Base-by-base conservation (phyloP, 345 rosid genomes). In the Melastoma malabathricum region DNA sequence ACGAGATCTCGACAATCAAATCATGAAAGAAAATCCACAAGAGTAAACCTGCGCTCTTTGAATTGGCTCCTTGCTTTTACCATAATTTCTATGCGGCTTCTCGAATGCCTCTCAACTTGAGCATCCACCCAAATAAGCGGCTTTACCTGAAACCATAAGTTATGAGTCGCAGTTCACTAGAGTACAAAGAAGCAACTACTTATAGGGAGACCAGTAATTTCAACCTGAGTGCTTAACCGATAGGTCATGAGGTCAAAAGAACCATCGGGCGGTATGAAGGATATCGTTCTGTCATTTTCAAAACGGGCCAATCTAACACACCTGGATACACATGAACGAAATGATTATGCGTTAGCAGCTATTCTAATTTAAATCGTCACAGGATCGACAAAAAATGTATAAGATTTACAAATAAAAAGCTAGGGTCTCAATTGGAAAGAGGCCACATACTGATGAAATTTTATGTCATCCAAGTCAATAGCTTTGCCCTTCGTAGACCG, bases 231-330 rank as follows among this genome's bases (percentile, higher is more conserved):
- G 60, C 86, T 86, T 56, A 90, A 94, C 71, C 98, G 82, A 53
- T 90, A 90, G 23, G 96, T 86, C 98, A 90, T 90, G 56, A 90
- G 82, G 67, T 90, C 98, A 64, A 92, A 92, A 74, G 98, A 63
- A 17, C 96, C 98, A 73, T 90, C 98, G 15, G 98, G 98, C 34
- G 98, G 98, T 68, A 90, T 72, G 61, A 86, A 90, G 20, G 98
- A 92, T 67, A 92, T 92, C 9, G 95, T 92, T 54, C 96, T 68
- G 60, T 92, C 98, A 66, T 92, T 92, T 61, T 92, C 96, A 64
- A 92, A 92, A 62, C 89, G 85, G 13, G 98, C 96, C 74, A 92
- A 75, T 23, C 98, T 84, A 43, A 87, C 98, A 73, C 95, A 92
- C 82, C 93, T 90, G 59, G 20, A 48, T 44, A 17, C 15, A 41